Evolutionary conservation across 1,284 basidiomycete genomes (phyloP).

Genomic region (Athelia psychrophila): DNA sequence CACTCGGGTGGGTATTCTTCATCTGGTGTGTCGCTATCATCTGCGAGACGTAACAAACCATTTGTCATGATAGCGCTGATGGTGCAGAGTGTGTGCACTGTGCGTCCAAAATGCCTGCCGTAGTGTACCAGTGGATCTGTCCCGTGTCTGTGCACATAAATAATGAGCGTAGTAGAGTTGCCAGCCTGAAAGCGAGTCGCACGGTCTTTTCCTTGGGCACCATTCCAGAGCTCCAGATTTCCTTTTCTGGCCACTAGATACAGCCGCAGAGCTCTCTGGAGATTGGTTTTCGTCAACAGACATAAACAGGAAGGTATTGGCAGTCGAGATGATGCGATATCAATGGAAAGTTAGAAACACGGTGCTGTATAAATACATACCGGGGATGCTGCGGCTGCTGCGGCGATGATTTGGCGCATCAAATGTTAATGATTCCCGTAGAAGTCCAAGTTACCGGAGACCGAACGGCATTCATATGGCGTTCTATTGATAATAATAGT

Average conservation of each 20-base stretch:
- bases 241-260: background rate
- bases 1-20: too few relatives aligned
- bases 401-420: too few relatives aligned
- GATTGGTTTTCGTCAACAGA: background rate
- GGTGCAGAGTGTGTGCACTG: background rate
- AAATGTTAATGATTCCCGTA: too few relatives aligned
- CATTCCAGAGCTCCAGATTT: background rate
- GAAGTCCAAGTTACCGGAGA: too few relatives aligned
- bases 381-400: too few relatives aligned
- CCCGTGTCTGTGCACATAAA: background rate
- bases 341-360: too few relatives aligned
- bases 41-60: background rate
- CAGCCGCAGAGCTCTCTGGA: too few relatives aligned
- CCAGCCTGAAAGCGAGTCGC: background rate
- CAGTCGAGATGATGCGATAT: too few relatives aligned
- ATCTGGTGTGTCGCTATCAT: background rate
- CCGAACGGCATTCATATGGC: too few relatives aligned
- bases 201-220: background rate
- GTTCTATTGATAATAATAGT: too few relatives aligned
- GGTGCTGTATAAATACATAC: too few relatives aligned
- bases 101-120: background rate
- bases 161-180: background rate
- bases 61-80: background rate
- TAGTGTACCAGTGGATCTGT: background rate
- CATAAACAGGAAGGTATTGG: background rate